Percentiles rank a stretch among this genome's conserved stretches.
Conservation (phyloP, 164 flowering plant genomes). For the Santalum album region DNA sequence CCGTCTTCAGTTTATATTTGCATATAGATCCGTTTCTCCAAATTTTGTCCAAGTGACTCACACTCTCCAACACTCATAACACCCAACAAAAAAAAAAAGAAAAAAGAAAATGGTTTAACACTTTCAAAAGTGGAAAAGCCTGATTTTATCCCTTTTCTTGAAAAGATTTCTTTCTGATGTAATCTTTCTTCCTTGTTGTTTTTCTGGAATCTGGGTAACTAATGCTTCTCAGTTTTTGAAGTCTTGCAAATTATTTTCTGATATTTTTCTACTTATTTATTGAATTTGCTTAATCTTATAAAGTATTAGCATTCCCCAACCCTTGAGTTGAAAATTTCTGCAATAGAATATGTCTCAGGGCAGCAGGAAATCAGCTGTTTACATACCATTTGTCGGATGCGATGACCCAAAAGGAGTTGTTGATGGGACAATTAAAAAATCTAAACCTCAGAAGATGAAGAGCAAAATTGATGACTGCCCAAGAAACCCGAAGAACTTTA, state of each 20-base stretch:
- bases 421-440: constrained; percentile 47
- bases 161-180: no score
- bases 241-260: no score
- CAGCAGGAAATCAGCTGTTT: constrained; percentile 40
- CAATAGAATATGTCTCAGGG: constrained; percentile 70
- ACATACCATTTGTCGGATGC: constrained; percentile 65
- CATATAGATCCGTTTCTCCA: background rate
- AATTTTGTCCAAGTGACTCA: constrained; percentile 6
- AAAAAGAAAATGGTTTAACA: no score
- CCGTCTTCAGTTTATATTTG: no score
- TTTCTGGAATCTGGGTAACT: no score
- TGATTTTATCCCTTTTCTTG: no score
- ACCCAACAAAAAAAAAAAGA: no score
- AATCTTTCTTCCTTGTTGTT: no score
- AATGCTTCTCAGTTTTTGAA: no score
- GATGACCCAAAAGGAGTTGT: constrained; percentile 71
- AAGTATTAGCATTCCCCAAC: constrained; percentile 19
- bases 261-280: no score
- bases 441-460: constrained; percentile 29
- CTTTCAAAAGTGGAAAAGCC: no score
- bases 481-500: constrained; percentile 17
- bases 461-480: constrained; percentile 11
- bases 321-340: constrained; percentile 20
- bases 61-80: constrained; percentile 13
- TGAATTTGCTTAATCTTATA: constrained; percentile 7